A percentile compares a stretch with the other conserved stretches of the same genome.
phyloP scores from a whole-genome alignment of 2,329 filamentous ascomycete species.

The Cladosporium sp. region DNA sequence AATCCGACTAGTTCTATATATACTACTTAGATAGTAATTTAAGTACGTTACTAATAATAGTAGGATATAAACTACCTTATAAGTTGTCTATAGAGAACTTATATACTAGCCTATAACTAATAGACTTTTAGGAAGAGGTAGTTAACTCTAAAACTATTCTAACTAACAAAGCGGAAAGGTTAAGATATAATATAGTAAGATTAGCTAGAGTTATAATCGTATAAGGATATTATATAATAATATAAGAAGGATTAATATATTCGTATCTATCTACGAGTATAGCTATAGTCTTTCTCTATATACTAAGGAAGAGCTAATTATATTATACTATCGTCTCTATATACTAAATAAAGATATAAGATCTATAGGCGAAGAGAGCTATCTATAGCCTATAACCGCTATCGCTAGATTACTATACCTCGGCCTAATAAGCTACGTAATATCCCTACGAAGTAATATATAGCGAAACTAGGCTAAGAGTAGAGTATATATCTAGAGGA shows the following conservation, averaged over 20 bases:
- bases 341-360: conserved; percentile 24
- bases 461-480: conserved; percentile 5
- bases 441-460: conserved; percentile 10
- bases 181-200: conserved; percentile 23
- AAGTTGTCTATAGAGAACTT: conserved; percentile 18
- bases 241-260: conserved; percentile 27
- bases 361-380: conserved; percentile 9
- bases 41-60: conserved; percentile 8
- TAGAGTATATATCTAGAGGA: conserved; percentile 3
- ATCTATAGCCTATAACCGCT: conserved; percentile 3
- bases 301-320: conserved; percentile 21
- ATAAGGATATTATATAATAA: conserved; percentile 30
- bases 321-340: conserved; percentile 28
- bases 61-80: conserved; percentile 24
- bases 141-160: conserved; percentile 17
- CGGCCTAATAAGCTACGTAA: conserved; percentile 5
- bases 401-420: conserved; percentile 6
- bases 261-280: conserved; percentile 27
- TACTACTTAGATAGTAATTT: conserved; percentile 3
- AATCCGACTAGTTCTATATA: conserved; percentile 11
- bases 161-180: conserved; percentile 12
- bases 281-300: conserved; percentile 16
- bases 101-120: conserved; percentile 15
- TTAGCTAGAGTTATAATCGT: conserved; percentile 21
- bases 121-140: conserved; percentile 21